Evolutionary conservation across 2,329 filamentous ascomycete genomes (phyloP), one percentile per base, ranked within the genome.

Genomic region (Penicillium capsulatum): DNA sequence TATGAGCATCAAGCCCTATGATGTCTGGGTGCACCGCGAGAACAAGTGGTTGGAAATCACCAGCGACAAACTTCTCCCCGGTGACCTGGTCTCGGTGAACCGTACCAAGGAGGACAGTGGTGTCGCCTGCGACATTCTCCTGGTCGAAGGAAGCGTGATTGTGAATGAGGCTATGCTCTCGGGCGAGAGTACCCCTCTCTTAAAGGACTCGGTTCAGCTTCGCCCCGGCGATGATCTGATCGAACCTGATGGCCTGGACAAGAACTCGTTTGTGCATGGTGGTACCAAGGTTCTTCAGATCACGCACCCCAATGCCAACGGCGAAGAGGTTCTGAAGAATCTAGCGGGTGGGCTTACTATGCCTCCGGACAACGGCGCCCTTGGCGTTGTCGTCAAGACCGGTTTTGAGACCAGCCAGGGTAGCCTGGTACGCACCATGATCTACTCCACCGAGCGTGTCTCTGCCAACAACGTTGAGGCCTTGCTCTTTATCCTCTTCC

Each of bases 131-230:
- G 92, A 98, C 64, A 95, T 98, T 84, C 73, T 98, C 36, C 69
- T 98, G 32, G 83, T 98, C 19, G 90, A 97, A 65, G 94, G 92
- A 19, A 90, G 88, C 38, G 91, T 86, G 7, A 98, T 98, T 62
- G 92, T 98, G 57, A 98, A 98, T 69, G 92, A 98, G 69, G 94
- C 94, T 47, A 98, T 98, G 92, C 77, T 98, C 55, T 98, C 92
- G 3, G 92, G 92, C 48, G 92, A 98, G 70, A 97, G 91, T 64
- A 98, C 94, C 0, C 92, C 92, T 20, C 78, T 98, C 31, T 75
- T 98, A 55, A 98, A 98, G 69, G 92, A 98, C 57, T 98, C 92
- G 0, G 75, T 98, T 42, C 89, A 94, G 64, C 79, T 98, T 30
- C 84, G 92, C 47, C 90, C 92, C 4, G 77, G 76, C 14, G 84